A percentile compares a stretch with the other conserved stretches of the same genome.
Conservation (phyloP, 2,329 filamentous ascomycete species). For the Fusarium zealandicum region DNA sequence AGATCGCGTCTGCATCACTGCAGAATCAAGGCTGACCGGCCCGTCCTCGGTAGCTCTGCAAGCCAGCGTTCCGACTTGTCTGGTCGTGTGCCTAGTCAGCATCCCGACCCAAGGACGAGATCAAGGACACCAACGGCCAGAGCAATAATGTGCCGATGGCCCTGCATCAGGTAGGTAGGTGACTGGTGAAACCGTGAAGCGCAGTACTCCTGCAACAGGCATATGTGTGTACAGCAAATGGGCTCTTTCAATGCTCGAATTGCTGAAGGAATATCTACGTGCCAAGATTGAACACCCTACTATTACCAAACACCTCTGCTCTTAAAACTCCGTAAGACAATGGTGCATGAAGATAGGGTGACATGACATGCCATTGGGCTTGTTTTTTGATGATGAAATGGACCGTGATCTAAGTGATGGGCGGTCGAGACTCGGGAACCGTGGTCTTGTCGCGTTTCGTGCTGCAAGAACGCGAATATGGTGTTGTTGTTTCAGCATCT, state of each 20-base stretch:
- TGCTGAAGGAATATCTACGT: conserved; percentile 66
- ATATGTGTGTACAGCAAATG: conserved; percentile 68
- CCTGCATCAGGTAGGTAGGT: conserved; percentile 18
- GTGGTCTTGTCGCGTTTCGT: not conserved
- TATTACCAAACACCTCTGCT: conserved; percentile 66
- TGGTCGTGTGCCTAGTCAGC: conserved; percentile 11
- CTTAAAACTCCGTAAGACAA: conserved; percentile 47
- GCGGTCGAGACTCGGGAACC: no score
- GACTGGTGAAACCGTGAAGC: conserved; percentile 27
- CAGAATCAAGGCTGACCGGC: conserved; percentile 4
- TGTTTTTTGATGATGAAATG: not conserved
- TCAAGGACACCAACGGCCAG: conserved; percentile 21
- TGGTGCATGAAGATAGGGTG: conserved; percentile 64
- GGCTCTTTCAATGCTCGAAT: conserved; percentile 57
- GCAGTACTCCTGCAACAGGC: conserved; percentile 48
- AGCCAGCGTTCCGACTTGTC: not conserved
- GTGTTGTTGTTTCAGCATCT: not conserved
- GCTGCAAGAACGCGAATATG: not conserved
- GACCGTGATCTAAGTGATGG: no score
- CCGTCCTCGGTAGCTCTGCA: conserved; percentile 8
- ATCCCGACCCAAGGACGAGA: conserved; percentile 13
- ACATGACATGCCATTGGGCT: conserved; percentile 34
- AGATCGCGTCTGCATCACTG: not conserved
- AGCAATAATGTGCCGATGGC: not conserved
- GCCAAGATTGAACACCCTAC: conserved; percentile 60